A percentile compares a stretch with the other conserved stretches of the same genome.
Conservation (phyloP, 2,329 filamentous ascomycete genomes). For the Plenodomus tracheiphilus region DNA sequence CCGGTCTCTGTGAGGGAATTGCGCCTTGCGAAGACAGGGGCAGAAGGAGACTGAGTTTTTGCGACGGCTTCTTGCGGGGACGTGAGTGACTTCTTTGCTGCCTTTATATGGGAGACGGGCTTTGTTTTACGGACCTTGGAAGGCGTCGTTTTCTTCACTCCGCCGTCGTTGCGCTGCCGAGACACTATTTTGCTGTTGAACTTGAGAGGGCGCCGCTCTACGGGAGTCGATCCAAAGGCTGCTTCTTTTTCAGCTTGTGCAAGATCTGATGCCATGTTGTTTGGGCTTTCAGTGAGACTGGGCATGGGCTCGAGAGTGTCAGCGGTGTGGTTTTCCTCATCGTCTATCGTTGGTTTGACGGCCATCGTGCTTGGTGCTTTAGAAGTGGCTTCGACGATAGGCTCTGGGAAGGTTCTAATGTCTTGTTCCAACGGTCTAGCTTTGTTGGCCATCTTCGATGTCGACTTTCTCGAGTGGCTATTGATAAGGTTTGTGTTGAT, state of each 20-base stretch:
- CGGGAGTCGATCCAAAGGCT: background rate
- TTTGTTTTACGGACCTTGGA: background rate
- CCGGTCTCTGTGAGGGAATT: background rate
- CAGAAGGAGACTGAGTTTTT: background rate
- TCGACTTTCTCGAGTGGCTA: background rate
- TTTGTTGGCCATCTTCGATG: background rate
- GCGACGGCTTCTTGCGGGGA: background rate
- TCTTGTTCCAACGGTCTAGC: background rate
- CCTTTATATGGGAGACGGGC: background rate
- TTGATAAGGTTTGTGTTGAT: slow-evolving; percentile 3
- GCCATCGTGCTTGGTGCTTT: background rate
- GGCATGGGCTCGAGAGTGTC: too few relatives aligned
- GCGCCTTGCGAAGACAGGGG: slow-evolving; percentile 6
- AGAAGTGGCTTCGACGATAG: background rate
- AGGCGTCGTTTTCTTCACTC: background rate
- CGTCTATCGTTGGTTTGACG: too few relatives aligned
- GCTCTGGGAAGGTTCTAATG: background rate
- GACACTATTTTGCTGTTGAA: background rate
- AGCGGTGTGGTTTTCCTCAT: too few relatives aligned
- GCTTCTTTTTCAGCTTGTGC: background rate
- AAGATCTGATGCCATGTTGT: too few relatives aligned
- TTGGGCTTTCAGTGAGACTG: too few relatives aligned
- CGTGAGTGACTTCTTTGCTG: background rate
- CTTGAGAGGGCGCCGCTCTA: background rate
- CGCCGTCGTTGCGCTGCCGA: background rate